Evolutionary conservation across 352 stramenopile genomes (phyloP).

Genomic region (Globisporangium viniferum): DNA sequence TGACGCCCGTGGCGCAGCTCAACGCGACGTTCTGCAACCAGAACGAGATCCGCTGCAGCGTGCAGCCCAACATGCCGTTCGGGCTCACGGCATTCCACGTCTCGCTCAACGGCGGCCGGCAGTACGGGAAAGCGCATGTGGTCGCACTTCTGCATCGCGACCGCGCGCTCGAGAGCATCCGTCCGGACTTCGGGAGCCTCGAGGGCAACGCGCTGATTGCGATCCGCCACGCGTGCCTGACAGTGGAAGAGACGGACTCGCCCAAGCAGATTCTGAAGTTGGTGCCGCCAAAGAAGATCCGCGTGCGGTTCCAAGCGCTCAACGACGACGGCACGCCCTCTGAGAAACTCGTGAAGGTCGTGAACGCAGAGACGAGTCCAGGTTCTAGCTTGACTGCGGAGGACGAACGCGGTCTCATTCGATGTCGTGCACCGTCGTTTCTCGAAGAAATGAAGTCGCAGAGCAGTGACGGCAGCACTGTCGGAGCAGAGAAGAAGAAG

Average conservation of each 20-base stretch:
- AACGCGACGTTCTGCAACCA: slow-evolving; percentile 45
- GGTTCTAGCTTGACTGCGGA: slow-evolving; percentile 9
- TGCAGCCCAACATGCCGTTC: slow-evolving; percentile 67
- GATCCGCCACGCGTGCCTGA: slow-evolving; percentile 31
- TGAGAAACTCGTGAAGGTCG: slow-evolving; percentile 29
- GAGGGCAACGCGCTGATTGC: slow-evolving; percentile 29
- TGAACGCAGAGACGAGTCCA: slow-evolving; percentile 21
- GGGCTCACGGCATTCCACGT: slow-evolving; percentile 51
- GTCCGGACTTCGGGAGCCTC: slow-evolving; percentile 37
- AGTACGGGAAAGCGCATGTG: slow-evolving; percentile 43
- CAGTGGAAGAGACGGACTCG: slow-evolving; percentile 41
- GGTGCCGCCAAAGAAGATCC: slow-evolving; percentile 39
- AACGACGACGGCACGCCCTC: slow-evolving; percentile 22
- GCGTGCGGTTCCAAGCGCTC: slow-evolving; percentile 48
- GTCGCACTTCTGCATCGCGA: slow-evolving; percentile 50
- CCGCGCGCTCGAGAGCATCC: slow-evolving; percentile 31
- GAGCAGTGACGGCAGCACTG: neutral
- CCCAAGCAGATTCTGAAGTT: slow-evolving; percentile 42
- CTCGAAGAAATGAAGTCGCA: slow-evolving; percentile 43
- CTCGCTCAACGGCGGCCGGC: slow-evolving; percentile 60
- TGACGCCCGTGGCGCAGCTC: slow-evolving; percentile 34
- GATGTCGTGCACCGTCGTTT: slow-evolving; percentile 50
- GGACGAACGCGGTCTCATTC: slow-evolving; percentile 22
- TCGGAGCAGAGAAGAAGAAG: neutral
- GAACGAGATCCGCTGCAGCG: slow-evolving; percentile 52